Conservation (phyloP, 352 stramenopile genomes). For the Thalassiosira oceanica region DNA sequence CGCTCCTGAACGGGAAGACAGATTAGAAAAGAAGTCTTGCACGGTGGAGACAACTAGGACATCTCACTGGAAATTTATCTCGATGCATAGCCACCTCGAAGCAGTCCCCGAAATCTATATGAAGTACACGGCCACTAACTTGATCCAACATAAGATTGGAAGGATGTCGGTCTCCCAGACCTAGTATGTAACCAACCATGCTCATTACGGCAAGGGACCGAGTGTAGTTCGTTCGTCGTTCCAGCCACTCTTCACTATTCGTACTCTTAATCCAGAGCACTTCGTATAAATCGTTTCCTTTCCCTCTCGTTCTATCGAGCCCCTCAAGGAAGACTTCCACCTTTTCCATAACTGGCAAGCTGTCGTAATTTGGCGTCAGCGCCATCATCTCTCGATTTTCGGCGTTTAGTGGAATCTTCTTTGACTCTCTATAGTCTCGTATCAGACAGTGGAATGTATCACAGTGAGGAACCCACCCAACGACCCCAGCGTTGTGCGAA, state of each 20-base stretch:
- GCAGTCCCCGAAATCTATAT: slow-evolving; percentile 88
- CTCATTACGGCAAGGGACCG: slow-evolving; percentile 96
- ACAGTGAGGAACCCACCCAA: slow-evolving; percentile 97
- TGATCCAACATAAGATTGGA: slow-evolving; percentile 99
- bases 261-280: slow-evolving; percentile 98
- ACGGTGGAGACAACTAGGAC: no score
- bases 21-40: no score
- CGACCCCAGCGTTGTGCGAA: slow-evolving; percentile 96
- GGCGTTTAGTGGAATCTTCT: slow-evolving; percentile 89
- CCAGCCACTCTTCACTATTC: slow-evolving; percentile 97
- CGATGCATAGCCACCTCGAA: slow-evolving; percentile 99
- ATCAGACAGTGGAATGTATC: slow-evolving; percentile 98
- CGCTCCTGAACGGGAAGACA: no score
- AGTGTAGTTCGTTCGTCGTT: slow-evolving; percentile 96
- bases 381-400: slow-evolving; percentile 96
- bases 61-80: slow-evolving; percentile 98
- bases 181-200: slow-evolving; percentile 99
- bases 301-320: slow-evolving; percentile 86
- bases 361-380: slow-evolving; percentile 95
- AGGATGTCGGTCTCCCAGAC: slow-evolving; percentile 98
- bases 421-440: slow-evolving; percentile 78
- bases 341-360: slow-evolving; percentile 95
- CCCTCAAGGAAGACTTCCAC: slow-evolving; percentile 96
- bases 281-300: slow-evolving; percentile 96
- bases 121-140: slow-evolving; percentile 95